A percentile compares a stretch with the other conserved stretches of the same genome.
Conservation (phyloP, 1,284 basidiomycete genomes). For the Moesziomyces globuligerus region DNA sequence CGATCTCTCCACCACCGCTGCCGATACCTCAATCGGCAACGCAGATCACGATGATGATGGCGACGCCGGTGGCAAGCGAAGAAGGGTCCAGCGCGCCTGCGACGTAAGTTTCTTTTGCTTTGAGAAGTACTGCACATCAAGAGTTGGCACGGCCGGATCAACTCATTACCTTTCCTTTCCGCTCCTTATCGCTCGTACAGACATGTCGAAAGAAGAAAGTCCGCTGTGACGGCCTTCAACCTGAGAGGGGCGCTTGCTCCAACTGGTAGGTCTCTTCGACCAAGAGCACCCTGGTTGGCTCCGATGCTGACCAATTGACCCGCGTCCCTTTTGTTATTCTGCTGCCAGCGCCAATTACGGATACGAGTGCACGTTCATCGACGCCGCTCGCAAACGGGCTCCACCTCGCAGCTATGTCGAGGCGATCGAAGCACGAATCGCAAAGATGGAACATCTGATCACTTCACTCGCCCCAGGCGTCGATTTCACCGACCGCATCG, state of each 20-base stretch:
- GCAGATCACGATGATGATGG: constrained; percentile 46
- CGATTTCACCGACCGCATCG: constrained; percentile 58
- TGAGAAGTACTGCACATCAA: background rate
- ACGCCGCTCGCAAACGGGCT: constrained; percentile 45
- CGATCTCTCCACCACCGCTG: constrained; percentile 14
- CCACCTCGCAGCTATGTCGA: constrained; percentile 56
- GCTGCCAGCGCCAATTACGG: constrained; percentile 50
- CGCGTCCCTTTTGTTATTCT: background rate
- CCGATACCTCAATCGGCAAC: constrained; percentile 20
- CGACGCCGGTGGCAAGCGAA: constrained; percentile 51
- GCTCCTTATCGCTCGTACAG: background rate
- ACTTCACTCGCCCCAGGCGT: constrained; percentile 53
- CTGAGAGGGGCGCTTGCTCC: constrained; percentile 51
- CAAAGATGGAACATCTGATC: constrained; percentile 55
- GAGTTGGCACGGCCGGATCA: too few species aligned
- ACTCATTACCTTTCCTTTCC: background rate
- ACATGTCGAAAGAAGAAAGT: constrained; percentile 63
- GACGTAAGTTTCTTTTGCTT: constrained; percentile 33
- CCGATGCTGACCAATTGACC: background rate
- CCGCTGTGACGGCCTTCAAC: constrained; percentile 58
- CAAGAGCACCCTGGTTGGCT: too few species aligned
- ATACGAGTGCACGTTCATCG: constrained; percentile 60
- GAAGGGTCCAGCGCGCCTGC: constrained; percentile 57
- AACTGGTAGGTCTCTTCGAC: constrained; percentile 34
- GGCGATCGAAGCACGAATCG: constrained; percentile 60